A percentile compares a stretch with the other conserved stretches of the same genome.
Conservation (phyloP, 1,284 basidiomycete genomes). For the Moesziomyces aphidis region DNA sequence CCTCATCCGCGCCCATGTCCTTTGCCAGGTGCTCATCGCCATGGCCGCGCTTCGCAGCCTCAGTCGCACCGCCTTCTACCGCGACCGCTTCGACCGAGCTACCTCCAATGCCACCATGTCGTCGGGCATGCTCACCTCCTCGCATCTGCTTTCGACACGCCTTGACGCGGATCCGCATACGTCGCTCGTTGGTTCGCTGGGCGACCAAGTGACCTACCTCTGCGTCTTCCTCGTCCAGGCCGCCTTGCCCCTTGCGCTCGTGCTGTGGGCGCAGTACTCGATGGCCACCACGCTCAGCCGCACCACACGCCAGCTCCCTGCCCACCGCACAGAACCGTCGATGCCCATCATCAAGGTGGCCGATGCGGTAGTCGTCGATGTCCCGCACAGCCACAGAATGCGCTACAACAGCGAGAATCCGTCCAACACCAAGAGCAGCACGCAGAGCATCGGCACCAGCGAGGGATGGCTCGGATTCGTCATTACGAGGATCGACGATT, state of each 20-base stretch:
- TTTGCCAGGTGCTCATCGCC: conserved; percentile 44
- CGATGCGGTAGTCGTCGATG: not conserved
- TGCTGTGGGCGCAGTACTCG: conserved; percentile 47
- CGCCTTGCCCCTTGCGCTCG: conserved; percentile 39
- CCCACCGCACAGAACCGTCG: not conserved
- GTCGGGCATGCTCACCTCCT: conserved; percentile 15
- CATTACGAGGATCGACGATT: conserved; percentile 30
- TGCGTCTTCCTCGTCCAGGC: conserved; percentile 55
- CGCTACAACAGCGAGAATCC: conserved; percentile 38
- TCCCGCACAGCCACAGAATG: conserved; percentile 9
- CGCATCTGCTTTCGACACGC: conserved; percentile 12
- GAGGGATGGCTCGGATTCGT: conserved; percentile 42
- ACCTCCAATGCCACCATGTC: conserved; percentile 6
- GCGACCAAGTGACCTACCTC: conserved; percentile 44
- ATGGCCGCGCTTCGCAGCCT: conserved; percentile 42
- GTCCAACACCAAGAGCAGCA: conserved; percentile 7
- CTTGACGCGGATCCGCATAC: conserved; percentile 24
- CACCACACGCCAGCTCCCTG: conserved; percentile 16
- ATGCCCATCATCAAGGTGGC: conserved; percentile 9
- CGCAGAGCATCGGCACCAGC: not conserved
- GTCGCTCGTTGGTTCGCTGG: conserved; percentile 43
- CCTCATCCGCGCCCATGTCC: conserved; percentile 49
- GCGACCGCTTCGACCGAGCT: conserved; percentile 9
- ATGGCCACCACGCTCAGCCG: conserved; percentile 39
- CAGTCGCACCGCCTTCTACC: conserved; percentile 39